Evolutionary conservation across 176 grass and related monocot species (phyloP).

Genomic region (Alopecurus myosuroides): DNA sequence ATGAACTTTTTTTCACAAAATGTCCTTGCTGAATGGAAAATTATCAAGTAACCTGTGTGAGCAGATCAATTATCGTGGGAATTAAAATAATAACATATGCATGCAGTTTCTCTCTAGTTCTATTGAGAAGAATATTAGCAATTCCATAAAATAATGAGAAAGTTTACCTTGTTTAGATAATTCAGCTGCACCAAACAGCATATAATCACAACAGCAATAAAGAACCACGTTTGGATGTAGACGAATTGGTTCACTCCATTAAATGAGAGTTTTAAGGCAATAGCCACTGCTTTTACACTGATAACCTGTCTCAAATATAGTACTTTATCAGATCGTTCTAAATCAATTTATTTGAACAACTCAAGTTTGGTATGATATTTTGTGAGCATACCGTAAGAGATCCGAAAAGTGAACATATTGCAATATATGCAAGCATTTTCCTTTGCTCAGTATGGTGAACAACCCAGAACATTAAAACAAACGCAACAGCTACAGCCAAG

Average conservation of each 20-base stretch:
- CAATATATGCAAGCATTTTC: conserved; percentile 84
- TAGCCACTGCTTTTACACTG: conserved; percentile 89
- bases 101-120: not conserved
- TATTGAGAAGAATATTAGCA: not conserved
- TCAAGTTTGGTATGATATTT: not conserved
- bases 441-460: conserved; percentile 66
- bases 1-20: not conserved
- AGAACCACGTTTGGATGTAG: conserved; percentile 86
- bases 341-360: not conserved
- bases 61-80: not conserved
- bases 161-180: conserved; percentile 89
- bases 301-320: conserved; percentile 61
- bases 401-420: conserved; percentile 92
- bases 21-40: not conserved
- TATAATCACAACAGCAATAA: conserved; percentile 55
- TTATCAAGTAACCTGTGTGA: not conserved
- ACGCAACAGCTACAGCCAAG: conserved; percentile 43
- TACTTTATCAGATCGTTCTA: not conserved
- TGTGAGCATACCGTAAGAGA: conserved; percentile 74
- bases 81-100: not conserved
- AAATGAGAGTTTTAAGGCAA: conserved; percentile 85
- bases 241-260: conserved; percentile 80
- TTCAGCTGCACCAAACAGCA: conserved; percentile 85
- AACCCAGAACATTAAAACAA: conserved; percentile 69
- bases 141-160: not conserved